These are phyloP conservation scores for Thinopyrum elongatum DNA, from an alignment of 176 grass and related monocot genomes.

Conservation along the genomic window DNA sequence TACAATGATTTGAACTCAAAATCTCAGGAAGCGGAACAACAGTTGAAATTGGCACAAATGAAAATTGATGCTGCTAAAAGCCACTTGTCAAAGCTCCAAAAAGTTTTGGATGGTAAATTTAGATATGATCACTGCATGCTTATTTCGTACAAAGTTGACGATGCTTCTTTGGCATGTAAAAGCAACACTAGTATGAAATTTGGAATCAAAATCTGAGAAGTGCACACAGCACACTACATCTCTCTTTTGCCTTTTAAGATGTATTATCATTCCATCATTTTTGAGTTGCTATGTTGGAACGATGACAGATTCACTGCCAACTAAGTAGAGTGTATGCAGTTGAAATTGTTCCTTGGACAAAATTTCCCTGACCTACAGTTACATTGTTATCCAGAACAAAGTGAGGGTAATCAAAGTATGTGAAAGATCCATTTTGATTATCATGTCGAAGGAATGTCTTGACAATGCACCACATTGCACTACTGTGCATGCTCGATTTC, in stretches of 20 bases:
- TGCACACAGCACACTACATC: not conserved
- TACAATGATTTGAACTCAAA: constrained; percentile 84
- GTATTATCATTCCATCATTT: not conserved
- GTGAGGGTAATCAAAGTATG: constrained; percentile 1
- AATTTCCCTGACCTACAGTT: not conserved
- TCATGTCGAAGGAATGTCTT: not conserved
- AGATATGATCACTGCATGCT: not conserved
- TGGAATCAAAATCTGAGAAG: not conserved
- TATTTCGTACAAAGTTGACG: constrained; percentile 5
- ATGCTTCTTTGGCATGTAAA: constrained; percentile 1
- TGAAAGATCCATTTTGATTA: constrained; percentile 21
- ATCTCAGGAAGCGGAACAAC: constrained; percentile 77
- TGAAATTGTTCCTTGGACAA: not conserved
- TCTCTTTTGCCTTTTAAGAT: not conserved
- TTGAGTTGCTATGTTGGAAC: not conserved
- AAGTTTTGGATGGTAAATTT: constrained; percentile 83
- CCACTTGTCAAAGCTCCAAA: constrained; percentile 68
- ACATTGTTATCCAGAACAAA: constrained; percentile 10
- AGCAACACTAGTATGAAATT: constrained; percentile 12
- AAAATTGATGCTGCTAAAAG: constrained; percentile 71
- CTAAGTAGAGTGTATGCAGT: not conserved
- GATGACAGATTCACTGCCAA: not conserved
- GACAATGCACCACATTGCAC: not conserved
- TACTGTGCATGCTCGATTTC: constrained; percentile 2
- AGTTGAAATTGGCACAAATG: constrained; percentile 72